Evolutionary conservation across 495 filamentous ascomycete species (phyloP).

Genomic region (Xylaria longipes): DNA sequence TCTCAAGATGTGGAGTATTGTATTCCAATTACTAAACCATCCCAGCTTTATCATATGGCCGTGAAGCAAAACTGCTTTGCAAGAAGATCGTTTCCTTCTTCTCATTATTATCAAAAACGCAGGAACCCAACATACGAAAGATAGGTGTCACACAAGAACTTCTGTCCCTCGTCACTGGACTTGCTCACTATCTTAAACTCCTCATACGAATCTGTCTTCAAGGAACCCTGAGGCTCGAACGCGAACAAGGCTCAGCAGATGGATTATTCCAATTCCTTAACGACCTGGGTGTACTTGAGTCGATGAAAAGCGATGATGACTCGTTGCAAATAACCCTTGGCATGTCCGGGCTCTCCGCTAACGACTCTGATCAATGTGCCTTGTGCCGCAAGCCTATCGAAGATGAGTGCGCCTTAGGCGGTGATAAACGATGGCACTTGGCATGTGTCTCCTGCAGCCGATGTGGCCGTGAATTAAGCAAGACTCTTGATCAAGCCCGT

Average conservation of each 20-base stretch:
- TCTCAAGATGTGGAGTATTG: background rate
- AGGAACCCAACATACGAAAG: constrained; percentile 84
- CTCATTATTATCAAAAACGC: constrained; percentile 87
- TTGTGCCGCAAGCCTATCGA: constrained; percentile 87
- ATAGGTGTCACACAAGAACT: constrained; percentile 97
- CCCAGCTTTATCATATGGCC: constrained; percentile 83
- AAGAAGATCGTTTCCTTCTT: constrained; percentile 99
- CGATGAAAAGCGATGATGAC: constrained; percentile 70
- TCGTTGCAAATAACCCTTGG: constrained; percentile 77
- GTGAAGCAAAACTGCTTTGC: constrained; percentile 96
- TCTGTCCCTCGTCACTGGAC: constrained; percentile 90
- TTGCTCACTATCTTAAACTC: constrained; percentile 98
- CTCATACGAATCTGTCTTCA: constrained; percentile 96
- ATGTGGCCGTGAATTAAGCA: constrained; percentile 75
- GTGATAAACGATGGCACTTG: constrained; percentile 81
- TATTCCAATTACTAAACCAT: constrained; percentile 29
- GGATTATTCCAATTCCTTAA: constrained; percentile 82
- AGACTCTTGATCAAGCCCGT: constrained; percentile 65
- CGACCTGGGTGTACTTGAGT: constrained; percentile 76
- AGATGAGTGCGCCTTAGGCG: constrained; percentile 80
- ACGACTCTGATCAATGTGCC: constrained; percentile 80
- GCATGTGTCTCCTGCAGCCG: constrained; percentile 77
- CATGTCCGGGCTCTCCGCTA: constrained; percentile 73
- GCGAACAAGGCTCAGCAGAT: constrained; percentile 73
- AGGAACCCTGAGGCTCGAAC: constrained; percentile 88